Base-by-base conservation (phyloP, 768 basidiomycete species). In the Podaxis rugospora region DNA sequence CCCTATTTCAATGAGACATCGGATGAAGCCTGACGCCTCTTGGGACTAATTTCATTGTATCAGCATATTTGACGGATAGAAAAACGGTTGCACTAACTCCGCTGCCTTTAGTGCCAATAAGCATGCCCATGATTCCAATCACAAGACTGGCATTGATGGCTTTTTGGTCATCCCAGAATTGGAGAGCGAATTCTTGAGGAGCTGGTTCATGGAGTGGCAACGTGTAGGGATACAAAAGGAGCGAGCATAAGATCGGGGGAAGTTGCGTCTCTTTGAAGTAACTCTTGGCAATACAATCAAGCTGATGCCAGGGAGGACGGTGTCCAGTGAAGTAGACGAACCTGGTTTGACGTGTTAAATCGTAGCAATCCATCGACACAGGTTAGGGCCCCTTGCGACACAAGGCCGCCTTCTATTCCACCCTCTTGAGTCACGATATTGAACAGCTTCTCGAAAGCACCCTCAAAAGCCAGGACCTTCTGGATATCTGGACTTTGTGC, bases 161-260 rank as follows among this genome's bases (percentile, higher is more conserved):
- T 72, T 98, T 99, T 71, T 94, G 91, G 44, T 87, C 82, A 65
- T 95, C 93, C 97, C 97, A 99, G 72, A 94, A 94, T 70, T 99
- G 97, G 49, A 98, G 75, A 1, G 95, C 89, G 72, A 98, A 98
- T 64, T 92, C 89, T 70, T 97, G 92, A 1, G 88, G 90, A n/a
- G 83, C 81, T 4, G 77, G 67, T 57, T 84, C 81, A 57, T 82
- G 80, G 25, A 83, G 71, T 35, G 83, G 82, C 1, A 91, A 72
- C 50, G 78, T 81, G 28, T 84, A 80, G 32, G 89, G 90, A 72
- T 88, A 94, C 50, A 85, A 86, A 47, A 90, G 80, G 23, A 89
- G 80, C 27, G 82, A 85, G 63, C 87, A 83, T 61, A 95, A 67
- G 58, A 88, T 67, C 61, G 89, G 73, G 65, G 88, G 81, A 65